Conservation (phyloP, 1,284 basidiomycete species). For the Athelia psychrophila region DNA sequence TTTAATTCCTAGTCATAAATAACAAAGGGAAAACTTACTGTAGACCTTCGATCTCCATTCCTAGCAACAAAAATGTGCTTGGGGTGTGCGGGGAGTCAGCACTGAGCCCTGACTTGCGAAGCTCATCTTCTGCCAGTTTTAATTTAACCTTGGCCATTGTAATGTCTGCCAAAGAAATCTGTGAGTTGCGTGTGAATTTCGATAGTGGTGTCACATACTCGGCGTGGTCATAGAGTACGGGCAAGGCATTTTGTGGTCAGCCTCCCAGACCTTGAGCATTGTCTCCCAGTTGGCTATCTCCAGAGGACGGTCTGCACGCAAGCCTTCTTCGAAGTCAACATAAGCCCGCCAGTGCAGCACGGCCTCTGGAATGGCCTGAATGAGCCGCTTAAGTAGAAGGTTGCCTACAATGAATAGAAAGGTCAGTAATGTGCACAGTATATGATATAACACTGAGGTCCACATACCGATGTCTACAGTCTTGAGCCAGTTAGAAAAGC, state of each 20-base stretch:
- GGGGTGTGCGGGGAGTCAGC: no score
- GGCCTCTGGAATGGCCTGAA: neutral
- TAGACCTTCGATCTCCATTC: constrained; percentile 12
- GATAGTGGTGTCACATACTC: constrained; percentile 6
- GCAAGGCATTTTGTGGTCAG: constrained; percentile 14
- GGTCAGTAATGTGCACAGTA: constrained; percentile 13
- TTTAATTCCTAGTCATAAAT: neutral
- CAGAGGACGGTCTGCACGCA: constrained; percentile 2
- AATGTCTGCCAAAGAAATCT: no score
- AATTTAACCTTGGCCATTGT: no score
- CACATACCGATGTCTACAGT: constrained; percentile 6
- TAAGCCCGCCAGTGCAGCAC: constrained; percentile 8
- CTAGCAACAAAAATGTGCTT: constrained; percentile 7
- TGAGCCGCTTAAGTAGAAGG: neutral
- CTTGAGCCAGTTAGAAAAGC: constrained; percentile 8
- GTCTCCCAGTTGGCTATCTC: constrained; percentile 13
- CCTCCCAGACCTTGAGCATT: constrained; percentile 20
- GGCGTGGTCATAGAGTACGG: constrained; percentile 12
- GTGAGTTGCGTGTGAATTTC: constrained; percentile 10
- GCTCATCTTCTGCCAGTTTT: no score
- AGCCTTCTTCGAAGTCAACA: neutral
- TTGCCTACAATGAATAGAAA: constrained; percentile 13
- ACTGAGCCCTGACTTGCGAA: no score
- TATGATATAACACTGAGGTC: neutral
- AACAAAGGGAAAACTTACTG: constrained; percentile 9